Evolutionary conservation across 495 filamentous ascomycete species (phyloP).

Genomic region (Corynascus novoguineensis): DNA sequence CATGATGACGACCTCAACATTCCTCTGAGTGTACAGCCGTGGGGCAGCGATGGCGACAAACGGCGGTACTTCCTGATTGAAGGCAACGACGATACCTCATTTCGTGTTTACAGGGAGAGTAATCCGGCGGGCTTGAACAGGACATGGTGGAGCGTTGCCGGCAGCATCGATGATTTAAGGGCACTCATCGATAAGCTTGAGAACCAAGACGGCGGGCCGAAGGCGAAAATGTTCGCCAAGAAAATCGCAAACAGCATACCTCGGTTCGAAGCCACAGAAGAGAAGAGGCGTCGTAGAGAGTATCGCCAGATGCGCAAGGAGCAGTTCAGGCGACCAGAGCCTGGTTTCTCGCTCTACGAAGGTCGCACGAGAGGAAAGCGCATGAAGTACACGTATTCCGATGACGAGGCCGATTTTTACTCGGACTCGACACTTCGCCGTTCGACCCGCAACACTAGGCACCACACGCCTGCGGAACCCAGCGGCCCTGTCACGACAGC

Average conservation of each 20-base stretch:
- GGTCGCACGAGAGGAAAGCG: slow-evolving; percentile 93
- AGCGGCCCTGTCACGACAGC: slow-evolving; percentile 78
- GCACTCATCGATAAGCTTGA: slow-evolving; percentile 66
- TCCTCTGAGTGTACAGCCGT: slow-evolving; percentile 86
- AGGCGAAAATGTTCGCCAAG: slow-evolving; percentile 68
- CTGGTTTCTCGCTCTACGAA: slow-evolving; percentile 89
- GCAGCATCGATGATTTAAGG: slow-evolving; percentile 80
- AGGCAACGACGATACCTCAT: slow-evolving; percentile 87
- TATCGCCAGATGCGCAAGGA: slow-evolving; percentile 83
- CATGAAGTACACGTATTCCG: slow-evolving; percentile 91
- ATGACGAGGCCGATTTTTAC: slow-evolving; percentile 70
- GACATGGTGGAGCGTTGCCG: slow-evolving; percentile 90
- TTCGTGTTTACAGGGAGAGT: slow-evolving; percentile 91
- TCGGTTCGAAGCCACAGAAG: slow-evolving; percentile 91
- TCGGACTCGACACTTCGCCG: slow-evolving; percentile 68
- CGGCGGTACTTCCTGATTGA: slow-evolving; percentile 91
- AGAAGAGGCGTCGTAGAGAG: slow-evolving; percentile 91
- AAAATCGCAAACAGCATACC: slow-evolving; percentile 77
- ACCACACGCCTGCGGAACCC: slow-evolving; percentile 63
- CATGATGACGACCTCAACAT: slow-evolving; percentile 92
- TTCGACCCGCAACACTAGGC: slow-evolving; percentile 68
- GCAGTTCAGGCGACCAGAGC: slow-evolving; percentile 80
- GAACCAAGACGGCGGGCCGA: slow-evolving; percentile 66
- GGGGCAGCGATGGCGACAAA: slow-evolving; percentile 88
- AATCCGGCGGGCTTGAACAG: slow-evolving; percentile 70